Evolutionary conservation across 192 early-diverging fungal species (phyloP), one percentile per base, ranked within the genome.

Genomic region (Coemansia erecta): DNA sequence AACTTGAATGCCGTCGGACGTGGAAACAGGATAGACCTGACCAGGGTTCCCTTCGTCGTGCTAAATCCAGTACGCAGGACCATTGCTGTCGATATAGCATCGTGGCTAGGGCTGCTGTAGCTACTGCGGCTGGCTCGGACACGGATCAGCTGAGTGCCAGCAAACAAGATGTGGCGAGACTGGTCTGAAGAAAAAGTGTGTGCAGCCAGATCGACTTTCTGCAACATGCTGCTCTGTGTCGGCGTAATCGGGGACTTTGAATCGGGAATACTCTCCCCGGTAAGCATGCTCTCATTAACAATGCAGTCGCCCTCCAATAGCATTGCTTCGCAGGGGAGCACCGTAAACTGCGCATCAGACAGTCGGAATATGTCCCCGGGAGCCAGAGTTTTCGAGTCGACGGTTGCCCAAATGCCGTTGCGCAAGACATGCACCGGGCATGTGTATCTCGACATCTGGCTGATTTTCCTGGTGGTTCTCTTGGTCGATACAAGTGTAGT

Each of bases 231-330:
- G 21, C n/a, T 6, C 21, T 18, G 61, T 43, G 11, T 28, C 6
- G 18, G 23, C 3, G 41, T 61, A 6, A 95, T 81, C 0, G 94
- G 86, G 6, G 73, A 71, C 67, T 99, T 99, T 19, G 89, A 90
- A 18, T 98, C 93, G 6, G 95, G 94, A 0, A 97, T 81, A 31
- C 91, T 92, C 70, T 99, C 98, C 22, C 98, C 98, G 4, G 98
- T 99, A 18, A 99, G 82, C 94, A 98, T 96, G 61, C 85, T 90
- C 76, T 98, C 98, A 77, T 97, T 96, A 41, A 98, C 86, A 50
- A 99, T 95, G 63, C 93, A 95, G 61, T 93, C 92, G 23, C 98
- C 98, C 17, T 89, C 82, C 6, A 98, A 73, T 3, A 99, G 75
- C 18, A 98, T 66, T 10, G 90, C 90, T 47, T 99, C 98, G 68